Evolutionary conservation across 2,329 filamentous ascomycete genomes (phyloP), one percentile per base, ranked within the genome.

Genomic region (Penicillium griseofulvum): DNA sequence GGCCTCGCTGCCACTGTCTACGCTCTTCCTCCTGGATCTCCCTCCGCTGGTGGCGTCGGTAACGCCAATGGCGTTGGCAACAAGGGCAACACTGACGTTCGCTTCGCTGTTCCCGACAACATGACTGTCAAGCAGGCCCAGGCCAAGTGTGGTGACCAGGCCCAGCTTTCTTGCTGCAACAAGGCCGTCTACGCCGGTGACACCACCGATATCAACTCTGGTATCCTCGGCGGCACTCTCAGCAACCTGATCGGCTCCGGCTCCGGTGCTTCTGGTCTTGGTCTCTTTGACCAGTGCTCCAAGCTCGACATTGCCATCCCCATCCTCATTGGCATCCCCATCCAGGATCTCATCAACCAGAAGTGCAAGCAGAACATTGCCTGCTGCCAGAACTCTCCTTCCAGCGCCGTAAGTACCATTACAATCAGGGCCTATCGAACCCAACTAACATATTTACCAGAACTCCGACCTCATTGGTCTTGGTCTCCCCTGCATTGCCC

Each of bases 251-350:
- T 74, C 59, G 68, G 71, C 56, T 57, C 60, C 55, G 69, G 70
- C 49, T 68, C 71, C 41, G 68, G 69, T 52, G 52, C 70, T 34
- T 56, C 68, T 48, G 68, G 71, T 57, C 59, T 74, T 28, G 71
- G 69, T 67, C 66, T 76, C 59, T 74, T 75, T 64, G 64, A 74
- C 60, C 67, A 74, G 68, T 76, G 74, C 72, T 73, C 71, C 66
- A 73, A 74, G 68, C 67, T 76, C 38, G 61, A 66, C 39, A 31
- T 73, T 28, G 26, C 49, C 56, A 65, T 68, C 58, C 49, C 59
- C 57, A 49, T 72, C 31, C 43, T 56, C 52, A 60, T 73, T 51
- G 68, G 54, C 53, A 46, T 72, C 41, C 55, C 58, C 49, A 16
- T 70, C 49, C 62, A 68, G 62, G 71, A 73, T 24, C 53, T 73